Conservation (phyloP, 2,329 filamentous ascomycete genomes). For the Penicillium sp. region DNA sequence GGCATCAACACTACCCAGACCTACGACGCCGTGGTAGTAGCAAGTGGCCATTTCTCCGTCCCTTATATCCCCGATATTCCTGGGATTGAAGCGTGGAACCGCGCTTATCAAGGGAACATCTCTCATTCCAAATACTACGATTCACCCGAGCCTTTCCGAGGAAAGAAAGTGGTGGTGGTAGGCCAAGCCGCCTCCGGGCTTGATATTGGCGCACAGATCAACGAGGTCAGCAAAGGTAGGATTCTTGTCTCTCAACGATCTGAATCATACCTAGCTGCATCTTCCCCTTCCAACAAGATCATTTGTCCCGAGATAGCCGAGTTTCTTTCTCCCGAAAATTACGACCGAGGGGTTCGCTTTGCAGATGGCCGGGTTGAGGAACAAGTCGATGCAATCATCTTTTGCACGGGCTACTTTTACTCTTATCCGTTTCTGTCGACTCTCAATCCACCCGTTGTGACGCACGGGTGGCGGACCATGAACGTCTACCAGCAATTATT, state of each 20-base stretch:
- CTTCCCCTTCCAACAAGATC: slow-evolving; percentile 52
- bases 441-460: slow-evolving; percentile 57
- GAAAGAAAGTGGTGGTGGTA: slow-evolving; percentile 75
- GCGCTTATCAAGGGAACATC: slow-evolving; percentile 58
- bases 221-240: slow-evolving; percentile 55
- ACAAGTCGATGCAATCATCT: slow-evolving; percentile 72
- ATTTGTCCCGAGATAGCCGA: slow-evolving; percentile 54
- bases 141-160: slow-evolving; percentile 58
- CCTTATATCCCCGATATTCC: slow-evolving; percentile 64
- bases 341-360: slow-evolving; percentile 63
- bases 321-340: slow-evolving; percentile 52
- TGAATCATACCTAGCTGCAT: slow-evolving; percentile 47
- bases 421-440: slow-evolving; percentile 68
- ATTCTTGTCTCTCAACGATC: slow-evolving; percentile 63
- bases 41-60: slow-evolving; percentile 71
- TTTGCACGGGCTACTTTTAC: slow-evolving; percentile 88
- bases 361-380: slow-evolving; percentile 62
- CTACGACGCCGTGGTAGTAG: slow-evolving; percentile 74
- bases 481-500: slow-evolving; percentile 79
- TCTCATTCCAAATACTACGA: slow-evolving; percentile 80
- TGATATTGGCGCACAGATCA: slow-evolving; percentile 78
- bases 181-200: slow-evolving; percentile 81
- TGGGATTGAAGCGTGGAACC: slow-evolving; percentile 60
- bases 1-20: slow-evolving; percentile 42
- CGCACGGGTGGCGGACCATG: slow-evolving; percentile 66